Base-by-base conservation (phyloP, 257 asterid species). In the Solanum appendiculatum region DNA sequence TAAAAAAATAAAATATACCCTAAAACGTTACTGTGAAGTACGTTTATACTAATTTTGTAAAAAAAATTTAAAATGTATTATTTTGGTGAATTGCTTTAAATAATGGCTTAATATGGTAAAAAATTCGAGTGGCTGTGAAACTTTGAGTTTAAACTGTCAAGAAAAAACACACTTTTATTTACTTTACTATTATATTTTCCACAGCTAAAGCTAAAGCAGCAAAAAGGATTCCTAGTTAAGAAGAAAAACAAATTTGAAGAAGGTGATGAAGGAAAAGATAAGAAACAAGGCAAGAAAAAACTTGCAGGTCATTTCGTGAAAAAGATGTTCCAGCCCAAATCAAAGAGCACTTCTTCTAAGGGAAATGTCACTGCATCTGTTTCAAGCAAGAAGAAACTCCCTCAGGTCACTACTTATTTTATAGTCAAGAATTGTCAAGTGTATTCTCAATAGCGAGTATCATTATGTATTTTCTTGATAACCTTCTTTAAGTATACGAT, bases 381-480 rank as follows among this genome's bases (percentile, higher is more conserved):
- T 64, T 81, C 95, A 54, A 85, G 88, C 86, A 93, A 89, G 92
- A 93, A 85, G 90, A 95, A 91, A 88, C 88, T 95, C 87, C 89
- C 94, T 48, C 94, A 95, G 99, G 99, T 96, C 74, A 81, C 94
- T 88, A 86, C 60, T 81, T 31, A 23, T 64, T 39, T 39, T 6
- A n/a, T 23, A 31, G 83, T 39, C 56, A 74, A 42, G 51, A n/a
- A n/a, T n/a, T n/a, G n/a, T n/a, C n/a, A n/a, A n/a, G n/a, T n/a
- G n/a, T n/a, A n/a, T n/a, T n/a, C n/a, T n/a, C n/a, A n/a, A n/a
- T n/a, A n/a, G n/a, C n/a, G n/a, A n/a, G n/a, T n/a, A n/a, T n/a
- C n/a, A n/a, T n/a, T n/a, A n/a, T n/a, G 34, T 33, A 33, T 33
- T 33, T 33, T 33, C 34, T 33, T 33, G 34, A 33, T 33, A 33